Evolutionary conservation across 139 green algal species (phyloP).

Genomic region (Volvox reticuliferus): DNA sequence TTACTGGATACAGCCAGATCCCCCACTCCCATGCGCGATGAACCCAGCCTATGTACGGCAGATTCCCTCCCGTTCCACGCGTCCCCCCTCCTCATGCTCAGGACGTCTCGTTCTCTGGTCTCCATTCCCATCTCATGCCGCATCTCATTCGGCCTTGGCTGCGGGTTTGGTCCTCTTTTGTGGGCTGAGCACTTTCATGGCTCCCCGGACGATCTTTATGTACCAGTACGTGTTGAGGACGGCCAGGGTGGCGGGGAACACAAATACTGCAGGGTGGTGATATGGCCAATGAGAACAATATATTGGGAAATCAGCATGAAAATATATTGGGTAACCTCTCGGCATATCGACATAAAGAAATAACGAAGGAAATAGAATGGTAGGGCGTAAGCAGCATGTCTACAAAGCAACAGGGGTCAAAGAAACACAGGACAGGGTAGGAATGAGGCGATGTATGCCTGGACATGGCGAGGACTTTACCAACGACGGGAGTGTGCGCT

Average conservation of each 20-base stretch:
- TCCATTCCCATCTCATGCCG: no score
- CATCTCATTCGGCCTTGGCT: slow-evolving; percentile 22
- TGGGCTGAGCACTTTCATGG: background rate
- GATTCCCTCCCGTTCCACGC: no score
- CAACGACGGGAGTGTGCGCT: no score
- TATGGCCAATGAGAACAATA: background rate
- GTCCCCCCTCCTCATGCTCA: no score
- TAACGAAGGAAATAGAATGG: no score
- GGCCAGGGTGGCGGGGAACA: slow-evolving; percentile 44
- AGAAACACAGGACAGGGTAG: no score
- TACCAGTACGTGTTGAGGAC: slow-evolving; percentile 60
- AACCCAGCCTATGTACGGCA: no score
- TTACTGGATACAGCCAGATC: no score
- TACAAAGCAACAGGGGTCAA: background rate
- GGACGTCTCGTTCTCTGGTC: no score
- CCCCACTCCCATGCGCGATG: no score
- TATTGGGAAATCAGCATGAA: background rate
- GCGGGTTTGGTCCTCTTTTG: slow-evolving; percentile 1
- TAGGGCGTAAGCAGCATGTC: background rate
- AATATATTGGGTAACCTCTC: background rate
- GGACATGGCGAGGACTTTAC: no score
- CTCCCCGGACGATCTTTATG: slow-evolving; percentile 49
- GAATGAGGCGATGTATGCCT: no score
- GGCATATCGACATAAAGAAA: background rate
- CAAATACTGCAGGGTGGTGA: slow-evolving; percentile 33